phyloP scores from a whole-genome alignment of 2,329 filamentous ascomycete species.

The Venturia effusa region DNA sequence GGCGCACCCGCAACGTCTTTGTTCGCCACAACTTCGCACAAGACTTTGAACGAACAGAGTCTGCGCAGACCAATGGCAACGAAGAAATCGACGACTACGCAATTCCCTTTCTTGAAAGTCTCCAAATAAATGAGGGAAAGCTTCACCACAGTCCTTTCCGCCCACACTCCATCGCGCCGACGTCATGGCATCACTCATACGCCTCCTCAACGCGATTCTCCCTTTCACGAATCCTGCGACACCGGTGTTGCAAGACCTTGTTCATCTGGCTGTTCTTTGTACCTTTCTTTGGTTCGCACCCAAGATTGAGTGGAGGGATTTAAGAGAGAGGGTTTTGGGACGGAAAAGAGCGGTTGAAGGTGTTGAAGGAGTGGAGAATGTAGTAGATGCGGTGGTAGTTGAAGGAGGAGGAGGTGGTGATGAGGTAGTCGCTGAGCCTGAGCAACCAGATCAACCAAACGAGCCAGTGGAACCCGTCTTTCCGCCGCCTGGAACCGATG shows the following conservation, averaged over 20 bases:
- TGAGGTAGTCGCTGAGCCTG: neutral
- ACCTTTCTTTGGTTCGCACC: conserved; percentile 36
- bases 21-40: neutral
- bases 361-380: neutral
- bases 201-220: conserved; percentile 30
- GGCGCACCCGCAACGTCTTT: no score
- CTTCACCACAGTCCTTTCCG: neutral
- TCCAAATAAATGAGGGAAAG: neutral
- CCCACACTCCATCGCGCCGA: neutral
- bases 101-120: no score
- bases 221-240: conserved; percentile 38
- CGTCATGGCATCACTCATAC: conserved; percentile 18
- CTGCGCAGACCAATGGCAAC: no score
- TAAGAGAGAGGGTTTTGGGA: neutral
- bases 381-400: neutral
- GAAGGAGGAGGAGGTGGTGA: neutral
- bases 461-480: neutral
- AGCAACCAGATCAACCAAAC: neutral
- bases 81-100: no score
- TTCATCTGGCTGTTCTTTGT: conserved; percentile 34
- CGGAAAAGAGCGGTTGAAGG: neutral
- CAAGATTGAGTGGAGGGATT: conserved; percentile 4
- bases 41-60: no score
- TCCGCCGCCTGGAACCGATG: neutral
- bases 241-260: conserved; percentile 35